A percentile compares a stretch with the other conserved stretches of the same genome.
Evolutionary conservation across 169 alveolate genomes (phyloP).

Genomic region (Eimeria praecox): DNA sequence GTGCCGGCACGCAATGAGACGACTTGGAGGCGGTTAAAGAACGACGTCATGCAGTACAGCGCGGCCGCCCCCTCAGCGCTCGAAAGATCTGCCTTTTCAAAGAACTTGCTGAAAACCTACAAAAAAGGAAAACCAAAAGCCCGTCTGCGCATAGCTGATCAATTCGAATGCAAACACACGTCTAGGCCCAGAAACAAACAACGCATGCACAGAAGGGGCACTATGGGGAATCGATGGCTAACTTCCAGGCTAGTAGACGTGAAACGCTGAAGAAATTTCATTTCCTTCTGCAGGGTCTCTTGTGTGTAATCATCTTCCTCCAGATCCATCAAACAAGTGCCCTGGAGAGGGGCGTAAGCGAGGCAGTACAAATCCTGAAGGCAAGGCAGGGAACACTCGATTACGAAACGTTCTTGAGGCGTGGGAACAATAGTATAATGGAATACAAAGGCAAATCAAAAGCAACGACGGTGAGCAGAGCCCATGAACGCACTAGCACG

Average conservation of each 20-base stretch:
- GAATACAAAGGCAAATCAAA: not conserved
- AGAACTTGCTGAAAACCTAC: slow-evolving; percentile 70
- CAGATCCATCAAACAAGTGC: slow-evolving; percentile 73
- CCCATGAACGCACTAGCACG: not conserved
- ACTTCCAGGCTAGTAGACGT: slow-evolving; percentile 47
- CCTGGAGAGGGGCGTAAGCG: slow-evolving; percentile 81
- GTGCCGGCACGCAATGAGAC: slow-evolving; percentile 74
- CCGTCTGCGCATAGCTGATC: not conserved
- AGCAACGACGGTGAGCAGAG: not conserved
- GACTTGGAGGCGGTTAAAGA: slow-evolving; percentile 77
- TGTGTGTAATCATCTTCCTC: slow-evolving; percentile 73
- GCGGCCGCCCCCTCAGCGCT: slow-evolving; percentile 65
- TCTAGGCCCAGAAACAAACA: not conserved
- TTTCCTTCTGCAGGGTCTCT: slow-evolving; percentile 73
- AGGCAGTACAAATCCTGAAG: slow-evolving; percentile 79
- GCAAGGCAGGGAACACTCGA: not conserved
- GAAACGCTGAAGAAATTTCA: slow-evolving; percentile 45
- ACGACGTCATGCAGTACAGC: slow-evolving; percentile 78
- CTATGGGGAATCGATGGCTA: not conserved
- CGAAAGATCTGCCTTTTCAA: slow-evolving; percentile 48
- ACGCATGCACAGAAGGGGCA: not conserved
- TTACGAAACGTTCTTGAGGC: not conserved
- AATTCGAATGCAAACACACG: not conserved
- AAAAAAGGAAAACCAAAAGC: not conserved
- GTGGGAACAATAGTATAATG: not conserved